Evolutionary conservation across 495 filamentous ascomycete species (phyloP), one percentile per base, ranked within the genome.

Genomic region (Xylaria telfairii): DNA sequence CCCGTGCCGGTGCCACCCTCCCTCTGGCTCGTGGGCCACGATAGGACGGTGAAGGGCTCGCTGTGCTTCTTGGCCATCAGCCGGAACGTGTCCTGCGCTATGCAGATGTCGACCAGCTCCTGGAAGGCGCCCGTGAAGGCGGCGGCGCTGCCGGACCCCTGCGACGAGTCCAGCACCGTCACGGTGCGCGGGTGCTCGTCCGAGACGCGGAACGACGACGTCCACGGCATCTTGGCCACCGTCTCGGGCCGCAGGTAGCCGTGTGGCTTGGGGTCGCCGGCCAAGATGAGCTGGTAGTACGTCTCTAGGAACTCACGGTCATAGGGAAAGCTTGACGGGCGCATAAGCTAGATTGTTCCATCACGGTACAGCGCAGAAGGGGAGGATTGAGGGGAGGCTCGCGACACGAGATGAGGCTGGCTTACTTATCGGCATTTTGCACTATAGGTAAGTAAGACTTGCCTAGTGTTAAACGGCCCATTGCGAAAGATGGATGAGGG

Each of bases 211-310:
- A 86, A 84, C 39, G 75, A 70, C 21, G 73, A 34, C 2, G 81
- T 82, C 83, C 83, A 84, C 9, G 83, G 83, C 79, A 86, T 84
- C 61, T 81, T 80, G 44, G 74, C 54, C 21, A 85, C 81, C n/a
- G 72, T 82, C 59, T 74, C 73, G 3, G 78, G 79, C 21, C 81
- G 79, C 41, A 86, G 72, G 65, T 81, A 82, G 46, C 84, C 84
- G 68, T 86, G 84, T 34, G 75, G 75, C 41, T 77, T 75, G 12
- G 74, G 59, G 49, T 83, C 81, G 60, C 75, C 67, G 54, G 77
- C 74, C 2, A 83, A 68, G 26, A 77, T 70, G 21, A 83, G 74
- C 34, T 72, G 73, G 63, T 82, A 83, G 30, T 81, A 76, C 49
- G 21, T 63, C 37, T 75, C 73, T 4, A 51, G 13, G 4, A 65